A percentile compares a stretch with the other conserved stretches of the same genome.
These are phyloP conservation scores for Excoecaria agallocha DNA, from an alignment of 345 rosid genomes.

Conservation along the genomic window DNA sequence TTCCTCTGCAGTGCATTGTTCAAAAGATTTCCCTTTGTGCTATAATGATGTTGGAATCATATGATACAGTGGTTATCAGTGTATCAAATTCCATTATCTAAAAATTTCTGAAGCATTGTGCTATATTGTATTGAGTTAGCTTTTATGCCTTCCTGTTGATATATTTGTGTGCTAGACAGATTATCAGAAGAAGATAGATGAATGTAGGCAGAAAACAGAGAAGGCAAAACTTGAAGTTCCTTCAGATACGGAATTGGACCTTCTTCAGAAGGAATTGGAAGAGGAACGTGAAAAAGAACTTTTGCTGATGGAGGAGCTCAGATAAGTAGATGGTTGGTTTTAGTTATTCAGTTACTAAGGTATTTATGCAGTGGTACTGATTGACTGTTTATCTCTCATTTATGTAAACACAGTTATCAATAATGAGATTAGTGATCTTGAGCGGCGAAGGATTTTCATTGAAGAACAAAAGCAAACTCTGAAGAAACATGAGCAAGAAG, in stretches of 20 bases:
- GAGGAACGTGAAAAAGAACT: slow-evolving; percentile 53
- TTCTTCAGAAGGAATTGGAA: slow-evolving; percentile 55
- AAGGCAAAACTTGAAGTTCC: slow-evolving; percentile 50
- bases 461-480: slow-evolving; percentile 42
- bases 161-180: slow-evolving; percentile 36
- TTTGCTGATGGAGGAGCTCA: slow-evolving; percentile 51
- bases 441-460: slow-evolving; percentile 42
- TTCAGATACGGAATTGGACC: slow-evolving; percentile 43
- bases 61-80: neutral
- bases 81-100: neutral
- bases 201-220: slow-evolving; percentile 67
- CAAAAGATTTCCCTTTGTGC: neutral
- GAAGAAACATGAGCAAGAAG: slow-evolving; percentile 54
- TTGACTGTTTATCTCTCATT: slow-evolving; percentile 11
- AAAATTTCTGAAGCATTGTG: too few relatives aligned
- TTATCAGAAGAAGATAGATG: slow-evolving; percentile 48
- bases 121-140: neutral
- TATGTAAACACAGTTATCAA: slow-evolving; percentile 44
- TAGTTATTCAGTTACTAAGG: neutral
- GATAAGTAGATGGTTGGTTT: slow-evolving; percentile 48
- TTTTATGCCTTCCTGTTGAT: neutral
- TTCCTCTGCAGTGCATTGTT: neutral
- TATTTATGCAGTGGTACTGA: slow-evolving; percentile 8
- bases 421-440: slow-evolving; percentile 50
- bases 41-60: neutral